Percentiles rank a stretch among this genome's conserved stretches.
Evolutionary conservation across 345 rosid genomes (phyloP).

Genomic region (Rubroshorea leprosula): DNA sequence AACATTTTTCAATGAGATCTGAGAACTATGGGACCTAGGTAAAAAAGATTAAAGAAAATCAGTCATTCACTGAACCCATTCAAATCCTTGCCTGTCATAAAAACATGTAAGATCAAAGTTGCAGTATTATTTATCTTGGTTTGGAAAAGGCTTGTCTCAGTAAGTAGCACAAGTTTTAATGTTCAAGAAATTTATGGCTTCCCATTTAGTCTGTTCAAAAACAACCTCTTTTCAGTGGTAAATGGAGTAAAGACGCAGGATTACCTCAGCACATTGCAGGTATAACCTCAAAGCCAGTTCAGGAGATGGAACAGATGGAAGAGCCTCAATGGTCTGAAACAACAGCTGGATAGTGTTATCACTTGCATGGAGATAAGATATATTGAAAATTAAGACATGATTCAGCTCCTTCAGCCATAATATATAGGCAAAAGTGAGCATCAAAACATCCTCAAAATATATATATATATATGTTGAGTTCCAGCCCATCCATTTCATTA

Average conservation of each 20-base stretch:
- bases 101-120: background rate
- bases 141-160: background rate
- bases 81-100: background rate
- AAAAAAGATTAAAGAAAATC: no score
- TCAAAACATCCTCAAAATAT: no score
- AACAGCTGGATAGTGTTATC: constrained; percentile 12
- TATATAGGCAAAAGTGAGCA: no score
- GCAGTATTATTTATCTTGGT: background rate
- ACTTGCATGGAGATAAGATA: background rate
- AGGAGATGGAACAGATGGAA: constrained; percentile 64
- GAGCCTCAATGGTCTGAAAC: constrained; percentile 63
- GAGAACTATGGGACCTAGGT: background rate
- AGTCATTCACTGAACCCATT: no score
- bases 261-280: constrained; percentile 91
- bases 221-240: background rate
- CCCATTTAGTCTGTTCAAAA: background rate
- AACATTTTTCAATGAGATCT: no score
- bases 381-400: background rate
- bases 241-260: background rate
- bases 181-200: constrained; percentile 2
- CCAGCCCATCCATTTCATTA: no score
- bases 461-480: no score
- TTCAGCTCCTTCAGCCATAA: background rate
- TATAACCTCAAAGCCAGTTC: constrained; percentile 77
- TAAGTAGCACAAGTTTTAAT: background rate